Percentiles rank a stretch among this genome's conserved stretches.
Evolutionary conservation across 345 rosid genomes (phyloP).

Genomic region (Salix udensis): DNA sequence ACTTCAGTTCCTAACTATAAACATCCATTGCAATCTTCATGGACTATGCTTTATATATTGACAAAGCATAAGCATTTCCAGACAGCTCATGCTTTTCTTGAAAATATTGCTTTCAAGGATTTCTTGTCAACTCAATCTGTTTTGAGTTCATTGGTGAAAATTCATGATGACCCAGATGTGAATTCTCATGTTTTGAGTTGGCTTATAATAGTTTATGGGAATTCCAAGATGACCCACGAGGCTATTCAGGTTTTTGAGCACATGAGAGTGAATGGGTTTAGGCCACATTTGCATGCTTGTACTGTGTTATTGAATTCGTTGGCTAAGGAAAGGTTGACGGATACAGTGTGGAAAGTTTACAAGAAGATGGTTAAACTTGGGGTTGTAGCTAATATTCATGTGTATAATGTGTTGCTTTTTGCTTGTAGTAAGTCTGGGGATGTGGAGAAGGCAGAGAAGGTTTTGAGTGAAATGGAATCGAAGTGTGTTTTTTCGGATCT

Average conservation of each 20-base stretch:
- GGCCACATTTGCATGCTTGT: constrained; percentile 85
- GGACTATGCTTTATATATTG: constrained; percentile 74
- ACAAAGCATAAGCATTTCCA: constrained; percentile 62
- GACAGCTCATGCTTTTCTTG: constrained; percentile 73
- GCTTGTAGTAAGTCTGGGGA: constrained; percentile 83
- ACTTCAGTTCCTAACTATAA: constrained; percentile 40
- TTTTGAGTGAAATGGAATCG: constrained; percentile 75
- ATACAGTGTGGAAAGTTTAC: constrained; percentile 71
- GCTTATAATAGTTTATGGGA: constrained; percentile 62
- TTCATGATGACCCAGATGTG: constrained; percentile 57
- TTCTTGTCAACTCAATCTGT: constrained; percentile 69
- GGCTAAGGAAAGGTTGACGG: constrained; percentile 63
- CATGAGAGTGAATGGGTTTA: constrained; percentile 45
- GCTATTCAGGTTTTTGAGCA: constrained; percentile 73
- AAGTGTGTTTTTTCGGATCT: constrained; percentile 58
- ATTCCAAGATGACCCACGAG: constrained; percentile 60
- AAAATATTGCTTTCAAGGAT: constrained; percentile 63
- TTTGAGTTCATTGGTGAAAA: constrained; percentile 50
- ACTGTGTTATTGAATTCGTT: constrained; percentile 68
- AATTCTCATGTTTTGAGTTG: constrained; percentile 80
- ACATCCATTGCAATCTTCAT: constrained; percentile 63
- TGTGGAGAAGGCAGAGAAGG: constrained; percentile 58
- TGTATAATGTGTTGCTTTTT: constrained; percentile 81
- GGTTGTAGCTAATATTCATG: constrained; percentile 61
- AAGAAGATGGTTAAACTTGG: constrained; percentile 77